Conservation (phyloP, 1,139 yeast genomes). For the Hemisphaericaspora xylanilytica region DNA sequence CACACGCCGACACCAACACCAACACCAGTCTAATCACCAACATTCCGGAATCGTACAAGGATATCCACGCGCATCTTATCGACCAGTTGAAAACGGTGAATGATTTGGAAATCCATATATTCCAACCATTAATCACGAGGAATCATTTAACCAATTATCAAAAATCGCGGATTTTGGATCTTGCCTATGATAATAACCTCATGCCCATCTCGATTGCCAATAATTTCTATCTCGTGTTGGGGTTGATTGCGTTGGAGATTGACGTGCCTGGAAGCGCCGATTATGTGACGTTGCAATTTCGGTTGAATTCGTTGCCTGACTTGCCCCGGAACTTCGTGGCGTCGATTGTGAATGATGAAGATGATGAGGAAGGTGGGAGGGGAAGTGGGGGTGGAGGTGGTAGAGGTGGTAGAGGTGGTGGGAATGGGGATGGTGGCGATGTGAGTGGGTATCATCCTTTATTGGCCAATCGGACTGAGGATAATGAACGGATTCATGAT, state of each 20-base stretch:
- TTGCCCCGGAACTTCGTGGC: conserved; percentile 27
- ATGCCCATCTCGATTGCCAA: conserved; percentile 29
- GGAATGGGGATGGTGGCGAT: conserved; percentile 6
- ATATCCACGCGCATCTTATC: conserved; percentile 20
- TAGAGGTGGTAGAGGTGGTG: conserved; percentile 10
- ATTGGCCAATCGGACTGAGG: conserved; percentile 8
- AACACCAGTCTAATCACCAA: conserved; percentile 12
- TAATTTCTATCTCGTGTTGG: conserved; percentile 36
- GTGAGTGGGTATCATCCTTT: conserved; percentile 9
- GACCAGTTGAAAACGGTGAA: conserved; percentile 23
- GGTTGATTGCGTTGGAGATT: conserved; percentile 42
- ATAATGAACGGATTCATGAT: conserved; percentile 1
- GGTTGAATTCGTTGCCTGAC: conserved; percentile 33
- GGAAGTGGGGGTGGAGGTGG: conserved; percentile 12
- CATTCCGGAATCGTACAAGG: conserved; percentile 27
- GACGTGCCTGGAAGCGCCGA: conserved; percentile 43
- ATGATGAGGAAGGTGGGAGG: conserved; percentile 7
- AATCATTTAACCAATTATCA: conserved; percentile 33
- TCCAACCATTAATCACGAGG: conserved; percentile 28
- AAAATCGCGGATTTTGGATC: conserved; percentile 33
- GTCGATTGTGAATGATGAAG: conserved; percentile 15
- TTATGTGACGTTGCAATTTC: conserved; percentile 42
- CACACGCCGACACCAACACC: background rate
- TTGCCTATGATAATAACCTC: conserved; percentile 37
- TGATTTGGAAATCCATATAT: conserved; percentile 31